These are phyloP conservation scores for Talaromyces verruculosus DNA, from an alignment of 2,329 filamentous ascomycete genomes.

Conservation along the genomic window DNA sequence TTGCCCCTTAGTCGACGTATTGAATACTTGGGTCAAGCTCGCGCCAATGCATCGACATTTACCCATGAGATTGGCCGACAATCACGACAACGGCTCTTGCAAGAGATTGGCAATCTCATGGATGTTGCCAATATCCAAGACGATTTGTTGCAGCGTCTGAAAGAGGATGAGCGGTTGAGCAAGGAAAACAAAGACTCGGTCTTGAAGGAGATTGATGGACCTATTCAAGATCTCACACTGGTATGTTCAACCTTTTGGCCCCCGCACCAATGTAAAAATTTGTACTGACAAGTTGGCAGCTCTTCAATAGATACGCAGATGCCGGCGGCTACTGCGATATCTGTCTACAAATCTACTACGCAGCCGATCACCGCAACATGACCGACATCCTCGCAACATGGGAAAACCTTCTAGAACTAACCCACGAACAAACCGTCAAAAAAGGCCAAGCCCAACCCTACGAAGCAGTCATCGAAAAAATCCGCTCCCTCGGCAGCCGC, in stretches of 20 bases:
- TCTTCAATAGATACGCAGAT: slow-evolving; percentile 92
- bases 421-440: slow-evolving; percentile 58
- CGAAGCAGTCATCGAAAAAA: slow-evolving; percentile 53
- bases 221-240: slow-evolving; percentile 71
- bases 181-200: slow-evolving; percentile 64
- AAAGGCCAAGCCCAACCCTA: slow-evolving; percentile 46
- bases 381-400: slow-evolving; percentile 82
- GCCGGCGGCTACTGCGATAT: slow-evolving; percentile 91
- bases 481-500: slow-evolving; percentile 58
- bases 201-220: slow-evolving; percentile 69
- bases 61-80: slow-evolving; percentile 75
- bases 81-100: slow-evolving; percentile 78
- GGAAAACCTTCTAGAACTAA: slow-evolving; percentile 74
- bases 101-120: slow-evolving; percentile 80
- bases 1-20: slow-evolving; percentile 83
- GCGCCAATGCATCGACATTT: slow-evolving; percentile 85
- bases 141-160: slow-evolving; percentile 77
- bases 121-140: slow-evolving; percentile 95
- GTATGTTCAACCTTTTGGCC: slow-evolving; percentile 53
- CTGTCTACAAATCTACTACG: slow-evolving; percentile 86
- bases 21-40: slow-evolving; percentile 83
- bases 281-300: slow-evolving; percentile 48
- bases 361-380: slow-evolving; percentile 85
- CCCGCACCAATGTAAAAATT: too few species aligned
- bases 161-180: slow-evolving; percentile 68